Conservation (phyloP, 495 filamentous ascomycete genomes). For the Trichocladium uniseriatum region DNA sequence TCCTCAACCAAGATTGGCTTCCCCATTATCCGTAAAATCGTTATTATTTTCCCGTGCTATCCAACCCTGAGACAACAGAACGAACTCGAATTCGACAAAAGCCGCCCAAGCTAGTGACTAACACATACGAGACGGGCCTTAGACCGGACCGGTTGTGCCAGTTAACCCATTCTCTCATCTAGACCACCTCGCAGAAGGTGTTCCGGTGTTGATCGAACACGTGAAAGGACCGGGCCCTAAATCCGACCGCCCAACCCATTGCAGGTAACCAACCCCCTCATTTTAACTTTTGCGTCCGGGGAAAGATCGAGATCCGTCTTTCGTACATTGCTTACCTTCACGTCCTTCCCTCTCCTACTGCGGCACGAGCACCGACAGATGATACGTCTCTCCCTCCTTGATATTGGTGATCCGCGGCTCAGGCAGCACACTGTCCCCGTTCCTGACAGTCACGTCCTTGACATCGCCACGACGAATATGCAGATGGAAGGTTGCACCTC, state of each 20-base stretch:
- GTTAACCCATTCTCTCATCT: neutral
- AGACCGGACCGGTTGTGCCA: too few species aligned
- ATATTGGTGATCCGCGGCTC: constrained; percentile 32
- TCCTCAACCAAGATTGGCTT: too few species aligned
- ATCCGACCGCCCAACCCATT: too few species aligned
- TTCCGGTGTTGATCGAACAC: too few species aligned
- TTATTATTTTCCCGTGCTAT: neutral
- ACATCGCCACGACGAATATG: constrained; percentile 38
- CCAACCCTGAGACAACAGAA: neutral
- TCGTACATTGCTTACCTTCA: too few species aligned
- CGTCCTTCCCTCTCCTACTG: too few species aligned
- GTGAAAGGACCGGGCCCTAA: too few species aligned
- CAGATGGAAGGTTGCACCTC: constrained; percentile 42
- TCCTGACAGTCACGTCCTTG: constrained; percentile 32
- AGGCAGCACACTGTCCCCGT: constrained; percentile 27
- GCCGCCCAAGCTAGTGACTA: constrained; percentile 1
- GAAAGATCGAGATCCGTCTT: too few species aligned
- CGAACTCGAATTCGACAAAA: constrained; percentile 3
- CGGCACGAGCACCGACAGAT: constrained; percentile 34
- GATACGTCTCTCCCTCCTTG: constrained; percentile 30
- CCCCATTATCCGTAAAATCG: too few species aligned
- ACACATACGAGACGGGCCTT: neutral
- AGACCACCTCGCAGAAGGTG: constrained; percentile 5
- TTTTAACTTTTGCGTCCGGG: too few species aligned
- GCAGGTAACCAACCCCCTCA: too few species aligned